Base-by-base conservation (phyloP, 1,139 yeast species). In the Hyphopichia fennica region DNA sequence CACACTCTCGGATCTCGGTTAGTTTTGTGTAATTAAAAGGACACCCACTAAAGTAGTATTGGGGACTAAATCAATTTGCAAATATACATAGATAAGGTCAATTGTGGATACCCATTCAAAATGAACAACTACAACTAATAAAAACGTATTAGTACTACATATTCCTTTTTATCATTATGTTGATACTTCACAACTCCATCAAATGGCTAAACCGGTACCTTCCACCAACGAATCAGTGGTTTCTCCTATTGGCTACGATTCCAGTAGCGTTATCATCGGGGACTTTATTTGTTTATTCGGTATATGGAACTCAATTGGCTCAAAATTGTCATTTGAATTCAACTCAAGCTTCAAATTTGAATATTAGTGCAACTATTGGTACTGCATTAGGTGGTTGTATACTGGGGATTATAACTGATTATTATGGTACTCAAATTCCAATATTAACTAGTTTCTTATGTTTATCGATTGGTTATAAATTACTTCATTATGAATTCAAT, bases 181-280 rank as follows among this genome's bases (percentile, higher is more conserved):
- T 49, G 20, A 23, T 52, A 7, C 38, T 57, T 35, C 58, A 54
- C 35, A 41, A 42, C 33, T 45, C 45, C 16, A 51, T 57, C 27
- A 45, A 49, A 33, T 33, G 29, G n/a, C 32, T 63, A 7, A 63
- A 63, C 40, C 36, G 41, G 22, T 56, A 51, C 38, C 51, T 63
- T 10, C 68, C 68, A 2, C 31, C 44, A 15, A 63, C 68, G 1
- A 63, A 62, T 42, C 62, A 53, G 37, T 63, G 68, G 68, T 42
- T 57, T n/a, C 50, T 52, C 7, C 47, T 63, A 25, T 33, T 47
- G 1, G 52, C 63, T 16, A 55, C 68, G 6, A 48, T 66, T 6
- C 70, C 70, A 0, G 69, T 66, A 17, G 62, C 69, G 1, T 47
- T 66, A 16, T 55, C 70, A 0, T 53, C 68, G 25, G 72, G 72